Conservation (phyloP, 371 early-diverging fungal genomes). For the Quaeritorhiza haematococci region DNA sequence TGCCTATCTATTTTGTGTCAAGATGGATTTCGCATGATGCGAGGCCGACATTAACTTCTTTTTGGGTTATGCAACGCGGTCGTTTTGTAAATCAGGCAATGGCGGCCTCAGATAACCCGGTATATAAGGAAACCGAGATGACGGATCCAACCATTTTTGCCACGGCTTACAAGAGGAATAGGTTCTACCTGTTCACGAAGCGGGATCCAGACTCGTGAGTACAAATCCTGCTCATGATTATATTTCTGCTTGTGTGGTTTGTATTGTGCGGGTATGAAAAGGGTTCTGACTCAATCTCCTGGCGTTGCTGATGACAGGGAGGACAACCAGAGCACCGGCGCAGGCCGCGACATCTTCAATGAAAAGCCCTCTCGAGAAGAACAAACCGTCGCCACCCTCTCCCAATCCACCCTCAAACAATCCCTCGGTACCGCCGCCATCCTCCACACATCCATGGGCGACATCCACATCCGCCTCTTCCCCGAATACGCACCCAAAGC, state of each 20-base stretch:
- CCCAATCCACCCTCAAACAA: slow-evolving; percentile 50
- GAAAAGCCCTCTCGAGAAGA: slow-evolving; percentile 95
- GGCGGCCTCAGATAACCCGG: slow-evolving; percentile 86
- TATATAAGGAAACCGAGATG: slow-evolving; percentile 60
- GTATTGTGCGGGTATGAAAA: no score
- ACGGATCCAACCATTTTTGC: slow-evolving; percentile 83
- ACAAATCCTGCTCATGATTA: background rate
- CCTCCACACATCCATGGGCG: slow-evolving; percentile 81
- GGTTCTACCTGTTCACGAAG: slow-evolving; percentile 87
- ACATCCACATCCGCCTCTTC: slow-evolving; percentile 77
- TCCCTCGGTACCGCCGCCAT: slow-evolving; percentile 65
- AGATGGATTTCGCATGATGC: background rate
- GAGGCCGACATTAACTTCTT: background rate
- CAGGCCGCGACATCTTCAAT: slow-evolving; percentile 86
- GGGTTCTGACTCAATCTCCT: no score
- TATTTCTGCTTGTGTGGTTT: slow-evolving; percentile 2
- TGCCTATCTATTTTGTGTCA: background rate
- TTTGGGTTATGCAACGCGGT: background rate
- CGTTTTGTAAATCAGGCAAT: slow-evolving; percentile 52
- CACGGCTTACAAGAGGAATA: slow-evolving; percentile 84
- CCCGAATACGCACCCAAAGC: slow-evolving; percentile 85
- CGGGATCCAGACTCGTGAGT: slow-evolving; percentile 76
- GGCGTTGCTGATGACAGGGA: no score
- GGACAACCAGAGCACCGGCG: slow-evolving; percentile 15
- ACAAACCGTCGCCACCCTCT: slow-evolving; percentile 74